Base-by-base conservation (phyloP, 192 early-diverging fungal genomes). In the Backusella tarrabulga region DNA sequence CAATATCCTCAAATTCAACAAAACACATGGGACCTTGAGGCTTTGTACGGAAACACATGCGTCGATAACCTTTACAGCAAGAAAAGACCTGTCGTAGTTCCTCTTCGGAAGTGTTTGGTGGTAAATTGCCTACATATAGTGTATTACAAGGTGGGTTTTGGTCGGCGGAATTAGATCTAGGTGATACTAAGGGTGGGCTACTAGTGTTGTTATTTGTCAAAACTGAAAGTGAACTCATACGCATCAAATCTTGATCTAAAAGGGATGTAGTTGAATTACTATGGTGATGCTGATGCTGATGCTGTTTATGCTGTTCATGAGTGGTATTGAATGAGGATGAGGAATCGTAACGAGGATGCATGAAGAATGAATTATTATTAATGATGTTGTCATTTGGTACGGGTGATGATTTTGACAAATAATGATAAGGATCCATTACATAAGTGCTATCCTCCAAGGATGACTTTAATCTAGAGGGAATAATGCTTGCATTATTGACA, bases 71-170 rank as follows among this genome's bases (percentile, higher is more conserved):
- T 17, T 88, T 85, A 69, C 94, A 93, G 19, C 83, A 74, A 15
- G 86, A 85, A 86, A 99, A 99, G 44, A 97, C 44, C 38, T 87
- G 85, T 34, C 91, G 86, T 68, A 99, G 87, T 86, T 99, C 97
- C 17, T 96, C 95, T 83, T 97, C 96, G 29, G 85, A 89, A 17
- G 96, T 93, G 78, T 95, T 92, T 68, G 89, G 89, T 14, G 97
- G 95, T 42, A 99, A 86, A 81, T 99, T 99, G 38, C 97, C 97
- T 41, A 99, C 97, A 81, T 99, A 99, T 34, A 99, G 86, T 8
- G 97, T 99, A 83, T 99, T 99, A 87, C 97, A 99, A 9, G 97
- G 97, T 72, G 96, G 97, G 83, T 99, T 99, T 83, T 98, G 96
- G 86, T 99, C 97, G 42, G 88, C 89, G n/a, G 87, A 85, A 72